phyloP scores from a whole-genome alignment of 345 rosid species.

The Aquilaria malaccensis region DNA sequence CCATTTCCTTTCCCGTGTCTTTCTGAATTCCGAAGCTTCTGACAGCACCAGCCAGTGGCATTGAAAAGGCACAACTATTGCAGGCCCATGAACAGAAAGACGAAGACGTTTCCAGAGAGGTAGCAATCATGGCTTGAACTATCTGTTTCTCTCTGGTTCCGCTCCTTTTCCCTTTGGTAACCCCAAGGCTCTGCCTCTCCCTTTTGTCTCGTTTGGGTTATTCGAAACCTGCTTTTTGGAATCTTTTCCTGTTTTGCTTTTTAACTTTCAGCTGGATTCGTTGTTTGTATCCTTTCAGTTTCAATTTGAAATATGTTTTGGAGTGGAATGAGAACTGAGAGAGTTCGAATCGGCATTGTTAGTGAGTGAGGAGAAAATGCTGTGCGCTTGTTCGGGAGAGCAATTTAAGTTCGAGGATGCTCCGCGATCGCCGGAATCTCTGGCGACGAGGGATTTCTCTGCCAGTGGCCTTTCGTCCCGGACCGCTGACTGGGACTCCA shows the following conservation, averaged over 20 bases:
- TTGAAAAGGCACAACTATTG: too few species aligned
- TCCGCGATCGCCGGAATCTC: conserved; percentile 82
- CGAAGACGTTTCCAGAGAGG: conserved; percentile 10
- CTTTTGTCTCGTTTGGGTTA: conserved; percentile 11
- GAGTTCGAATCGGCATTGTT: not conserved
- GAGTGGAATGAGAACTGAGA: conserved; percentile 5
- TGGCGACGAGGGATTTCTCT: conserved; percentile 94
- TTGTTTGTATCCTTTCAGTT: not conserved
- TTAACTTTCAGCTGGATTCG: not conserved
- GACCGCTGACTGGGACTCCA: conserved; percentile 73
- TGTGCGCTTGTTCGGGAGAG: conserved; percentile 98
- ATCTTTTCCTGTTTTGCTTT: not conserved
- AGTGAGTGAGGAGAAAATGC: conserved; percentile 35
- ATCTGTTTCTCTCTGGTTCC: conserved; percentile 6
- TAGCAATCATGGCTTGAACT: conserved; percentile 23
- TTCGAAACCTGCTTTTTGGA: conserved; percentile 1
- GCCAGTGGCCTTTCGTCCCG: conserved; percentile 80
- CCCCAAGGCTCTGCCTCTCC: conserved; percentile 23
- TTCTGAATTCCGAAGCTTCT: not conserved
- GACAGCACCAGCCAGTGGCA: too few species aligned
- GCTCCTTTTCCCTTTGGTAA: conserved; percentile 12
- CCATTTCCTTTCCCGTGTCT: not conserved
- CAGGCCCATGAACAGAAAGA: conserved; percentile 1
- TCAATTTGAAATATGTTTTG: too few species aligned
- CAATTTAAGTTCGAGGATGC: conserved; percentile 85